Base-by-base conservation (phyloP, 1,139 yeast species). In the Magnusiomyces sp. region DNA sequence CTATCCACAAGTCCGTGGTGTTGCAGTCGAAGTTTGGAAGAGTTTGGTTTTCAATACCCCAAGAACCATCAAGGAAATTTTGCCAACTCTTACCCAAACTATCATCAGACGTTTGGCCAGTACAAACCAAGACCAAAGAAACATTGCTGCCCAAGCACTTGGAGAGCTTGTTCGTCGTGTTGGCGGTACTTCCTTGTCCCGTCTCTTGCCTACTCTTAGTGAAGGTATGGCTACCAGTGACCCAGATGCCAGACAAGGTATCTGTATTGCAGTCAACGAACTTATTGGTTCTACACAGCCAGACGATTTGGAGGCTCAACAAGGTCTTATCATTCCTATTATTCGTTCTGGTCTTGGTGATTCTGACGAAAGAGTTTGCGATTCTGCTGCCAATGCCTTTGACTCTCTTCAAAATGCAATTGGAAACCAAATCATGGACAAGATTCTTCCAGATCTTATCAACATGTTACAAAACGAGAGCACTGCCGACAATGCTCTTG, bases 11-110 rank as follows among this genome's bases (percentile, higher is more conserved):
- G 98, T 94, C 32, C 82, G 98, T 61, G 80, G 80, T 58, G 87
- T 95, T 41, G 82, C 97, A n/a, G 80, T 88, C 55, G 97, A 92
- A 60, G 90, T 94, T 49, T 94, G 99, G 99, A 90, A 90, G 70
- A 89, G 95, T 0, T 74, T 94, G 66, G 97, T 94, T 50, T 85
- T 95, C 50, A 92, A 92, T 65, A 92, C 98, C 37, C 98, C 98
- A 44, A 81, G 85, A 66, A 88, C 96, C n/a, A 84, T 92, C 50
- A 92, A 87, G 72, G 97, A 90, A 65, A 86, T 92, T 53, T 70
- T 94, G 58, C 95, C 97, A 38, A 75, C 89, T 6, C 79, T 94
- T 57, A 86, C 95, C 2, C 77, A 77, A 53, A 77, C 87, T 59
- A 81, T 94, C 62, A 88, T 94, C 55, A 79, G 82, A 58, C 79